phyloP scores from a whole-genome alignment of 2,329 filamentous ascomycete species.

The Simplicillium sp. region DNA sequence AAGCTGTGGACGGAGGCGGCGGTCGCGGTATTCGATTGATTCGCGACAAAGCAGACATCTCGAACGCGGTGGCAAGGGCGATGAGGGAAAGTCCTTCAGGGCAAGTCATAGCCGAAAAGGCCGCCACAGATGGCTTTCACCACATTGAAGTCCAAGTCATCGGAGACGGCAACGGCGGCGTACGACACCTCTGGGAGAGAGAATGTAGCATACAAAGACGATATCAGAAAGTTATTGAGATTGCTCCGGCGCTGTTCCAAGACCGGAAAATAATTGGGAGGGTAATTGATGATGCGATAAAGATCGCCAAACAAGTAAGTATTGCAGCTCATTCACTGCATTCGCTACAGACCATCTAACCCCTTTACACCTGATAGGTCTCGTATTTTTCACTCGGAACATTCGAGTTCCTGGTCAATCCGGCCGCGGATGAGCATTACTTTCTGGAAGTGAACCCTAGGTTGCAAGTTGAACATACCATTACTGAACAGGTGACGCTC shows the following conservation, averaged over 20 bases:
- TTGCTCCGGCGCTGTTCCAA: no score
- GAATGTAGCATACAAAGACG: slow-evolving; percentile 36
- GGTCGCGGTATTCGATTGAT: slow-evolving; percentile 28
- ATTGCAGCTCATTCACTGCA: no score
- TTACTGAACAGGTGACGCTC: slow-evolving; percentile 40
- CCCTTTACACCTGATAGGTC: no score
- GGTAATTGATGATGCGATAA: slow-evolving; percentile 21
- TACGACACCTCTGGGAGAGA: slow-evolving; percentile 27
- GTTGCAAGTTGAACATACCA: slow-evolving; percentile 34
- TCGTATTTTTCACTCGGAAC: no score
- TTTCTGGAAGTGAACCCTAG: slow-evolving; percentile 36
- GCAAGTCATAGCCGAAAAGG: no score
- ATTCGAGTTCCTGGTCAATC: slow-evolving; percentile 28
- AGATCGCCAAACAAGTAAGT: no score
- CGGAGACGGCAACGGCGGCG: slow-evolving; percentile 27
- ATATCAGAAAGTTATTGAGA: slow-evolving; percentile 37
- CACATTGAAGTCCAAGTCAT: slow-evolving; percentile 37
- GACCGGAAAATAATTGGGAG: no score
- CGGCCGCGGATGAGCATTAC: slow-evolving; percentile 21
- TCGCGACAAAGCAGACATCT: slow-evolving; percentile 8
- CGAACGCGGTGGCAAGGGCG: background rate
- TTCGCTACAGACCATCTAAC: no score
- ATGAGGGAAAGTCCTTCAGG: no score
- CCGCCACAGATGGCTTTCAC: no score
- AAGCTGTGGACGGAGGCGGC: slow-evolving; percentile 31